These are phyloP conservation scores for Ascochyta clinopodiicola DNA, from an alignment of 2,329 filamentous ascomycete genomes.

Conservation along the genomic window DNA sequence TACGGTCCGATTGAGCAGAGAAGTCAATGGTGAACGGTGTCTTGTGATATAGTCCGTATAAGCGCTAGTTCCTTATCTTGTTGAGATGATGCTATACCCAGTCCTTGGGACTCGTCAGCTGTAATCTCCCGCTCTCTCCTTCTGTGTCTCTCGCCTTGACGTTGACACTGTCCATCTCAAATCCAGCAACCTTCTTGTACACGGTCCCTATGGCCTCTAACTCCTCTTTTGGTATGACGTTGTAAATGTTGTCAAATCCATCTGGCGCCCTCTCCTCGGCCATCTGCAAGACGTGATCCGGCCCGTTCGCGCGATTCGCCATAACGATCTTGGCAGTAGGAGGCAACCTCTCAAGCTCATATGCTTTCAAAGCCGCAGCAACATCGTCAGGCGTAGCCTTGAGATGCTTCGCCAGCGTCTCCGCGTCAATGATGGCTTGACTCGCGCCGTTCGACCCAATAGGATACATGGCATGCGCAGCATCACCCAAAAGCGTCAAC, in stretches of 20 bases:
- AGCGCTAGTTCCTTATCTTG: not conserved
- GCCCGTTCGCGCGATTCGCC: constrained; percentile 56
- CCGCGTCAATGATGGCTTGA: constrained; percentile 55
- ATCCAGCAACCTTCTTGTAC: constrained; percentile 53
- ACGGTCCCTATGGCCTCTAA: constrained; percentile 47
- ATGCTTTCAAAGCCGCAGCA: constrained; percentile 44
- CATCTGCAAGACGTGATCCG: constrained; percentile 56
- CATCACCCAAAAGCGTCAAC: constrained; percentile 51
- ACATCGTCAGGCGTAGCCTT: constrained; percentile 34
- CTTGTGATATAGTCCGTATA: not conserved
- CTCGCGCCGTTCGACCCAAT: constrained; percentile 54
- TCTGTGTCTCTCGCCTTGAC: constrained; percentile 49
- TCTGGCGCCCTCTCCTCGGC: constrained; percentile 54
- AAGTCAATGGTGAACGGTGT: not conserved
- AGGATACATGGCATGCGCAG: constrained; percentile 53
- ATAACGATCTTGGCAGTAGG: constrained; percentile 55
- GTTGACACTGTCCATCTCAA: constrained; percentile 56
- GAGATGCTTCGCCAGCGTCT: constrained; percentile 47
- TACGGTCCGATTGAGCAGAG: not conserved
- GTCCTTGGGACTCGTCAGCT: constrained; percentile 26
- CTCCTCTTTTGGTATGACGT: constrained; percentile 51
- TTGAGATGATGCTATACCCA: constrained; percentile 24
- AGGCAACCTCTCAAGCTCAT: constrained; percentile 51
- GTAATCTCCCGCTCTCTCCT: constrained; percentile 19
- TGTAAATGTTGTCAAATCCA: constrained; percentile 48